These are phyloP conservation scores for Solanum hybrid DNA, from an alignment of 305 asterid species.

Conservation along the genomic window DNA sequence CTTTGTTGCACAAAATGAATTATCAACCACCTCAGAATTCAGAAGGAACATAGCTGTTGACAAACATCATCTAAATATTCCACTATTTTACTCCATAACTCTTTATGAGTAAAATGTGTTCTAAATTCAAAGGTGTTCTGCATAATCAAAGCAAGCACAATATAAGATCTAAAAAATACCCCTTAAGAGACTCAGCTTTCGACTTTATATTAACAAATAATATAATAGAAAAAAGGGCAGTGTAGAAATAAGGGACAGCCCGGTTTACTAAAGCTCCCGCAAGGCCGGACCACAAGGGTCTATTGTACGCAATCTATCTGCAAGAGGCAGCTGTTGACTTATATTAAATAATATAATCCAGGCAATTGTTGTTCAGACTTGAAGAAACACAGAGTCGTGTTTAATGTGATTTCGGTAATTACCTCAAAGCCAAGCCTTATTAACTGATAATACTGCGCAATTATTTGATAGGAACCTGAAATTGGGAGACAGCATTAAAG, in stretches of 20 bases:
- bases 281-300: no score
- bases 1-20: not conserved
- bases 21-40: not conserved
- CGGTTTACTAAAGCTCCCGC: not conserved
- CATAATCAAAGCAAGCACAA: not conserved
- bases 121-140: not conserved
- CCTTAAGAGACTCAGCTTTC: not conserved
- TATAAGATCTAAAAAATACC: not conserved
- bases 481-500: not conserved
- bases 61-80: not conserved
- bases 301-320: not conserved
- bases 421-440: constrained; percentile 72
- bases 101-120: not conserved
- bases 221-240: not conserved
- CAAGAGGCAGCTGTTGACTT: not conserved
- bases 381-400: not conserved
- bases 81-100: not conserved
- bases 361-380: not conserved
- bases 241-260: not conserved
- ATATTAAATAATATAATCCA: not conserved
- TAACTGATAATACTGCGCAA: constrained; percentile 63
- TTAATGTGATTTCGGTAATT: not conserved
- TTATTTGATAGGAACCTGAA: constrained; percentile 54
- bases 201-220: not conserved
- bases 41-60: not conserved